phyloP scores from a whole-genome alignment of 2,329 filamentous ascomycete genomes.

The Beauveria australis region DNA sequence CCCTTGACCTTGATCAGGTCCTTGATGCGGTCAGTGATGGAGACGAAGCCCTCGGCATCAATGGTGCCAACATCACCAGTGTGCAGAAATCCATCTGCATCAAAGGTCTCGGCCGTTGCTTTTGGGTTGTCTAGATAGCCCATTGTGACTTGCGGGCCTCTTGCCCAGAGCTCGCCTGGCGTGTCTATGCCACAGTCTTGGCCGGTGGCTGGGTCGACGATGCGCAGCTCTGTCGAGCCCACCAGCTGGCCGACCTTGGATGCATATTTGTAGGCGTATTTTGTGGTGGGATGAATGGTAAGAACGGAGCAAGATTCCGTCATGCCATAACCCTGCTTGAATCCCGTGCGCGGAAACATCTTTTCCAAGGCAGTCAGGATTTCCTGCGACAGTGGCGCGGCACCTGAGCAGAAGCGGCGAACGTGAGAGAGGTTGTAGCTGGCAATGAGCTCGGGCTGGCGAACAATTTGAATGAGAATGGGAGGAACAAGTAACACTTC shows the following conservation, averaged over 20 bases:
- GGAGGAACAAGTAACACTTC: conserved; percentile 53
- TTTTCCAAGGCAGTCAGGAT: conserved; percentile 47
- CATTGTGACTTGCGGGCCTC: conserved; percentile 35
- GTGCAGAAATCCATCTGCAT: conserved; percentile 47
- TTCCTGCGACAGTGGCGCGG: conserved; percentile 49
- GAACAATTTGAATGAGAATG: conserved; percentile 52
- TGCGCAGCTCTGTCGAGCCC: conserved; percentile 50
- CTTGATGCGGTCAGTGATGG: conserved; percentile 55
- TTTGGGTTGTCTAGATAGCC: conserved; percentile 37
- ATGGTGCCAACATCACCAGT: conserved; percentile 51
- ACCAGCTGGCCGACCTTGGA: conserved; percentile 48
- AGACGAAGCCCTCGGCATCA: conserved; percentile 46
- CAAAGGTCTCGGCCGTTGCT: conserved; percentile 40
- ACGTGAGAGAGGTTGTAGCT: conserved; percentile 50
- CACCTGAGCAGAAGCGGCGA: conserved; percentile 49
- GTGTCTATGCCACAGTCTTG: conserved; percentile 41
- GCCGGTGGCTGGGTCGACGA: conserved; percentile 42
- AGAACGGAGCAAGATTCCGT: conserved; percentile 58
- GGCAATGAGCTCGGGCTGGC: conserved; percentile 40
- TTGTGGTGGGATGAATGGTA: conserved; percentile 48
- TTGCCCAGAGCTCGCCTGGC: conserved; percentile 39
- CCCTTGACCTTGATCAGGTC: conserved; percentile 63
- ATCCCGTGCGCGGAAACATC: conserved; percentile 50
- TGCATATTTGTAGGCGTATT: conserved; percentile 49
- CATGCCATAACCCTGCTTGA: conserved; percentile 59